Evolutionary conservation across 805 yeast species (phyloP), one percentile per base, ranked within the genome.

Genomic region (Kodamaea sagamina): DNA sequence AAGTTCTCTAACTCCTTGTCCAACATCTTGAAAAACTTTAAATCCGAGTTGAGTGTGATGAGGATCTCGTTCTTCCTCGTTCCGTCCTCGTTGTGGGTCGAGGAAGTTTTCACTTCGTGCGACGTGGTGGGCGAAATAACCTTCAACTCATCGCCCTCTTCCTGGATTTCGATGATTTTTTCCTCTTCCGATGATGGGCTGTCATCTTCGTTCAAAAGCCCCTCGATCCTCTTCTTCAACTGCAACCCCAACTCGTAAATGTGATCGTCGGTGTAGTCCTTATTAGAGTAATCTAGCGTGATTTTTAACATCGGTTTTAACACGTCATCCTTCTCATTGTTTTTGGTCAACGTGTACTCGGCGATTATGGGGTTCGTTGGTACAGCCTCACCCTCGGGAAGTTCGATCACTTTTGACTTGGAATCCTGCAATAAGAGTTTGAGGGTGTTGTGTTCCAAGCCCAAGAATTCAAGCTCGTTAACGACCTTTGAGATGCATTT

Each of bases 401-500:
- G 49, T 51, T 68, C 75, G 8, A 65, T 55, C 4, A 65, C 49
- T 15, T 57, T 45, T 6, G 56, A 44, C 17, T 50, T 53, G 24
- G 47, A 39, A 9, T 65, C 63, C 40, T 65, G 65, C n/a, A 71
- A 47, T 6, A 71, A 47, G 12, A 71, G 55, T 46, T 68, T 69
- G 48, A 58, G 50, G 32, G 63, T 71, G 19, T 78, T 74, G 45
- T 70, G 72, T 31, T 75, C 72, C 17, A 84, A 60, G 0, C 90
- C 90, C 25, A 81, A 57, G n/a, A 61, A 58, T 34, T 73, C 71
- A 32, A 86, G 71, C 61, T 85, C 92, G 24, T 68, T 63, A 11
- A 84, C 89, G 11, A 85, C 86, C 46, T 69, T 71, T 46, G 77
- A 76, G 46, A 85, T 83, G 44, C 80, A 72, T 56, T 85, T 86